These are phyloP conservation scores for Staphylotrichum longicolle DNA, from an alignment of 495 filamentous ascomycete species.

Conservation along the genomic window DNA sequence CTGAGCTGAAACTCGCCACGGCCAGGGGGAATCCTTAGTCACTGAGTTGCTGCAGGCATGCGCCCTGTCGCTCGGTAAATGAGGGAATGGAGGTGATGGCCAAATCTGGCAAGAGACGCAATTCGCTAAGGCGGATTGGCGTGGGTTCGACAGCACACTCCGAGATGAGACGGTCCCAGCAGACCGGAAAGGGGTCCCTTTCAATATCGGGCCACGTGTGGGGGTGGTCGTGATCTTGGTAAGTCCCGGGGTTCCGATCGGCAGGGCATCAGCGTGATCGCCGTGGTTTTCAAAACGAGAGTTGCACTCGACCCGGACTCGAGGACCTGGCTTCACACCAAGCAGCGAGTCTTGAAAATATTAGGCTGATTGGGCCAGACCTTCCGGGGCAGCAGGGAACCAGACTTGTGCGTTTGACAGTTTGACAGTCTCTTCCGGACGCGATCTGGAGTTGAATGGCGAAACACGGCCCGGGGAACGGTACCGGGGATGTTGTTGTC, in stretches of 20 bases:
- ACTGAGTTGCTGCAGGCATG: conserved; percentile 20
- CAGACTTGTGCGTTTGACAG: conserved; percentile 6
- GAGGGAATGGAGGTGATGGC: conserved; percentile 15
- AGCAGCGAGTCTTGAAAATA: conserved; percentile 21
- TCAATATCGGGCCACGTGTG: conserved; percentile 12
- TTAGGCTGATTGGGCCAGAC: conserved; percentile 29
- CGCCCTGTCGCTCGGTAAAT: conserved; percentile 21
- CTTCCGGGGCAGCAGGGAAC: background rate
- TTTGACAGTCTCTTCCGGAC: background rate
- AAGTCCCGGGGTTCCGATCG: conserved; percentile 14
- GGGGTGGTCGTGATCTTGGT: conserved; percentile 8
- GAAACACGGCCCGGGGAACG: conserved; percentile 10
- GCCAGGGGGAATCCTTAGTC: background rate
- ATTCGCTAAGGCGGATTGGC: conserved; percentile 23
- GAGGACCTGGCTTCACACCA: conserved; percentile 23
- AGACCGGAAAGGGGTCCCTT: conserved; percentile 11
- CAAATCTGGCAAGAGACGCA: conserved; percentile 15
- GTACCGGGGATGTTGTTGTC: background rate
- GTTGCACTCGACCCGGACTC: conserved; percentile 26
- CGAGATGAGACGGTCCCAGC: conserved; percentile 20
- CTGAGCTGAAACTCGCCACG: conserved; percentile 15
- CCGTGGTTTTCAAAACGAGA: conserved; percentile 24
- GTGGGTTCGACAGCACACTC: conserved; percentile 17
- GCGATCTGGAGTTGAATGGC: background rate
- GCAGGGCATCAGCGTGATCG: conserved; percentile 27